phyloP scores from a whole-genome alignment of 1,284 basidiomycete species.

The Bothia castanella region DNA sequence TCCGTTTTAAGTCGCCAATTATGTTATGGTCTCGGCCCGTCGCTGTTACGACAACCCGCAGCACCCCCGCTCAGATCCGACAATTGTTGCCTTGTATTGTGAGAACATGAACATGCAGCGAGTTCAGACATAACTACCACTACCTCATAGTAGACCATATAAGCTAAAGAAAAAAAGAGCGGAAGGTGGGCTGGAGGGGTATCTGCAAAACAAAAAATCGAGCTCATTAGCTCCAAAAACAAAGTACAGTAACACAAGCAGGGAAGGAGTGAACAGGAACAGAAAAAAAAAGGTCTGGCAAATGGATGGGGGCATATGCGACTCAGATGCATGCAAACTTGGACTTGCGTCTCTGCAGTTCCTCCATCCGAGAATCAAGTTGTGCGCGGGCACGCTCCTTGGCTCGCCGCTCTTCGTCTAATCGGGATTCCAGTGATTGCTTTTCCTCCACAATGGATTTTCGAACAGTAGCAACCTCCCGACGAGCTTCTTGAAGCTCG shows the following conservation, averaged over 20 bases:
- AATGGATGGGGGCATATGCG: conserved; percentile 1
- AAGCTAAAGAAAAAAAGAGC: conserved; percentile 32
- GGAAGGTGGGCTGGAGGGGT: conserved; percentile 25
- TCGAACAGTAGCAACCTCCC: conserved; percentile 73
- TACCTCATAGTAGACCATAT: conserved; percentile 35
- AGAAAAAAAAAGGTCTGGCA: conserved; percentile 6
- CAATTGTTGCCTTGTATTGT: conserved; percentile 23
- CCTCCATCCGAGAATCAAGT: conserved; percentile 81
- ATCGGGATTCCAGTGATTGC: conserved; percentile 71
- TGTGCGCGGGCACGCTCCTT: conserved; percentile 81
- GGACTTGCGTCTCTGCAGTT: conserved; percentile 75
- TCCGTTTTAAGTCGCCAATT: conserved; percentile 23
- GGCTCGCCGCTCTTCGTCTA: conserved; percentile 78
- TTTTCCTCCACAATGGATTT: conserved; percentile 81
- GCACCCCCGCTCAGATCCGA: conserved; percentile 17
- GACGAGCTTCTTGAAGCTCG: conserved; percentile 71
- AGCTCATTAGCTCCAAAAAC: conserved; percentile 26
- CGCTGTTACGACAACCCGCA: conserved; percentile 12
- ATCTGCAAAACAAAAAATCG: conserved; percentile 32
- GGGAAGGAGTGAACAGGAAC: conserved; percentile 14
- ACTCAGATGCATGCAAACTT: conserved; percentile 75
- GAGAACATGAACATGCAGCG: conserved; percentile 25
- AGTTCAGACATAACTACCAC: conserved; percentile 25
- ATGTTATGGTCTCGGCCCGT: conserved; percentile 12
- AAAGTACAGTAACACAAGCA: conserved; percentile 29